Evolutionary conservation across 2,329 filamentous ascomycete species (phyloP).

Genomic region (Sclerotinia nivalis): DNA sequence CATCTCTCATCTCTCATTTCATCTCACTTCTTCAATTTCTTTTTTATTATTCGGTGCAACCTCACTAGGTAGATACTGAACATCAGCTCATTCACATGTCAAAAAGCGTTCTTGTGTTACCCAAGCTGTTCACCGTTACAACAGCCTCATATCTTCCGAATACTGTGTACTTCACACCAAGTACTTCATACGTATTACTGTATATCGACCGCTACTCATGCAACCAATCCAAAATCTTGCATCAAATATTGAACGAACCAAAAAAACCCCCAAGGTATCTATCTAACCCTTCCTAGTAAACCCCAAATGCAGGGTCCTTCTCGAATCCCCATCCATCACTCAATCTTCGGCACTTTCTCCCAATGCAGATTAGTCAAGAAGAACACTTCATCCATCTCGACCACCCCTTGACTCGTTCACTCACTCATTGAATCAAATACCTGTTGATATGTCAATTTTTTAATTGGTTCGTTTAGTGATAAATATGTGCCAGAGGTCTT

Average conservation of each 20-base stretch:
- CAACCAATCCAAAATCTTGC: neutral
- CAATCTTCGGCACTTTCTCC: neutral
- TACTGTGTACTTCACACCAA: too few relatives aligned
- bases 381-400: constrained; percentile 3
- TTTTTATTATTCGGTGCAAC: neutral
- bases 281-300: neutral
- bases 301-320: constrained; percentile 9
- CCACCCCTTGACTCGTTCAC: constrained; percentile 9
- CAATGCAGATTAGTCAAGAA: neutral
- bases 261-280: neutral
- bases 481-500: neutral
- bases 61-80: neutral
- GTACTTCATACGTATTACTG: neutral
- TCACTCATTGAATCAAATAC: neutral
- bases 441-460: neutral
- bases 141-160: neutral
- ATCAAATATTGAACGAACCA: neutral
- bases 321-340: neutral
- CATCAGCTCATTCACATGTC: neutral
- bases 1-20: neutral
- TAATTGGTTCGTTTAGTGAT: neutral
- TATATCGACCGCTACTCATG: neutral
- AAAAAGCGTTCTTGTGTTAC: neutral
- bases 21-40: neutral
- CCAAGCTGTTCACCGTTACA: neutral